These are phyloP conservation scores for Vanderwaltozyma tropicalis DNA, from an alignment of 805 yeast genomes.

Conservation along the genomic window DNA sequence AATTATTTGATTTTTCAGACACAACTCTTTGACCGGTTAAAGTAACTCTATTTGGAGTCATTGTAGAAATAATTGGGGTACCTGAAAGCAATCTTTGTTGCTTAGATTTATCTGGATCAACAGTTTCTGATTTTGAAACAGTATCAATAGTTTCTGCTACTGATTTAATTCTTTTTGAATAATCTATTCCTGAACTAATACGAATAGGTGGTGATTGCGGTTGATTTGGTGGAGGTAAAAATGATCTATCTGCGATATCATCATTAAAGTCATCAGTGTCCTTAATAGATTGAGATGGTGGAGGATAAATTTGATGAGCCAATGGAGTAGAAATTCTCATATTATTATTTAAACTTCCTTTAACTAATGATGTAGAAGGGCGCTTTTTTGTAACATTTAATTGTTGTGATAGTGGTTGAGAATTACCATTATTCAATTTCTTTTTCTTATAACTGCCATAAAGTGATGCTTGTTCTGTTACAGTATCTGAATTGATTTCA, in stretches of 20 bases:
- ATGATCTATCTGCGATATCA: conserved; percentile 25
- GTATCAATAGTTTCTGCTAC: conserved; percentile 23
- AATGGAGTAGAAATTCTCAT: conserved; percentile 32
- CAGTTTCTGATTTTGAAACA: conserved; percentile 30
- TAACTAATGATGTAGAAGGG: conserved; percentile 8
- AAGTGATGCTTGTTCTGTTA: neutral
- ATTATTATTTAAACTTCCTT: conserved; percentile 5
- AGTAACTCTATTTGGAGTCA: conserved; percentile 23
- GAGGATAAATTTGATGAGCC: conserved; percentile 32
- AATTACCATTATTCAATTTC: conserved; percentile 15
- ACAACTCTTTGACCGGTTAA: conserved; percentile 20
- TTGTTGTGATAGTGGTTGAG: conserved; percentile 9
- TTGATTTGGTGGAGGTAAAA: conserved; percentile 29
- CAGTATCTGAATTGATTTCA: conserved; percentile 29
- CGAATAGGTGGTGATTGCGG: conserved; percentile 32
- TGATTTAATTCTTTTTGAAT: conserved; percentile 23
- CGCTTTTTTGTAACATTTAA: conserved; percentile 15
- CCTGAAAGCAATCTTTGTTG: conserved; percentile 27
- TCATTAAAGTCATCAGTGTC: conserved; percentile 18
- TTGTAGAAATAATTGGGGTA: conserved; percentile 21
- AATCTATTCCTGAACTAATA: conserved; percentile 27
- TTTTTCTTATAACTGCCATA: conserved; percentile 11
- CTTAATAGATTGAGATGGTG: conserved; percentile 6
- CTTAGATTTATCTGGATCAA: conserved; percentile 30
- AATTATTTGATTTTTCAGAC: conserved; percentile 12